Evolutionary conservation across 352 stramenopile species (phyloP), one percentile per base, ranked within the genome.

Genomic region (Phytophthora quininea): DNA sequence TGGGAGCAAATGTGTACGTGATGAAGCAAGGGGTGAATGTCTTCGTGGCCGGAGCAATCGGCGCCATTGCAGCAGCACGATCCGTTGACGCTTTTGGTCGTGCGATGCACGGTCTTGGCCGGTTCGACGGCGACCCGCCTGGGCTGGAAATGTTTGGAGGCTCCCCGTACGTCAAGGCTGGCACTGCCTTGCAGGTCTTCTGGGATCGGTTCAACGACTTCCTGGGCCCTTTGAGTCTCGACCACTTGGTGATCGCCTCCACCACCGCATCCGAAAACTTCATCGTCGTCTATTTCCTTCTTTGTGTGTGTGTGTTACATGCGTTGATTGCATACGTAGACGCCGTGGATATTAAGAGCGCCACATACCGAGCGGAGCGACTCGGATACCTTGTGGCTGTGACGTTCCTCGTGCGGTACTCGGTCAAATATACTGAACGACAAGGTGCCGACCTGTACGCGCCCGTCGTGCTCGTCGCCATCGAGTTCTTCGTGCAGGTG

Each of bases 171-270:
- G 64, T 51, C 35, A 68, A 72, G 38, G 52, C 58, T 9, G 67
- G 63, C 58, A 72, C 64, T 8, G 52, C 64, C 14, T 27, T 68
- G 11, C 64, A 72, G 32, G 64, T 72, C 19, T 64, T 72, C 9
- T 72, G 64, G 64, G 64, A 72, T 24, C 64, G 64, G 12, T 62
- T 72, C 37, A 72, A 72, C 48, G 64, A 72, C 53, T 72, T 72
- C n/a, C 51, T 72, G 1, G 57, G 64, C 1, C 64, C 64, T 3
- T 37, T 72, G 7, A 64, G 58, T 33, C 37, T 68, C 14, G 58
- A 64, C 10, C 64, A 72, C 30, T 46, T 72, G 14, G 24, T 68
- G 6, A 14, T 72, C 31, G 48, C 30, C 30, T 64, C 58, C 6
- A 45, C 15, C 0, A 40, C 54, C 3, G 54, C 54, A 14, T 52